phyloP scores from a whole-genome alignment of 352 stramenopile species.

The Pythium folliculosum region DNA sequence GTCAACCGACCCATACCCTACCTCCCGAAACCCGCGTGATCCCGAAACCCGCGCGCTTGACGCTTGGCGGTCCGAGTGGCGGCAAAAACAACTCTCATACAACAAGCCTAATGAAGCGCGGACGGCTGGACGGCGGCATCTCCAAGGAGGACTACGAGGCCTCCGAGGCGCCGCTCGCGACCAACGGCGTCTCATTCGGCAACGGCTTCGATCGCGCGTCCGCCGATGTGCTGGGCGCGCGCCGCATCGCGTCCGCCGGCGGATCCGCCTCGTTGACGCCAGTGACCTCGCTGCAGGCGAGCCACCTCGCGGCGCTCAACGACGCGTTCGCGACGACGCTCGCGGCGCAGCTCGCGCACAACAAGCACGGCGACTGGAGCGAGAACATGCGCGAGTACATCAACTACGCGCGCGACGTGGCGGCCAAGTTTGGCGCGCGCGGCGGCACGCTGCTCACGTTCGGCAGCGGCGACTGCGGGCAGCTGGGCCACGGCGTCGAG shows the following conservation, averaged over 20 bases:
- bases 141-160: constrained; percentile 79
- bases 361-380: constrained; percentile 62
- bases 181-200: constrained; percentile 6
- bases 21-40: neutral
- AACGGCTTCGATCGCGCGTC: constrained; percentile 42
- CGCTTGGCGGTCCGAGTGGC: constrained; percentile 1
- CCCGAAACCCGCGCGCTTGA: constrained; percentile 2
- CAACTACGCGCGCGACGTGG: constrained; percentile 60
- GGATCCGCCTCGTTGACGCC: neutral
- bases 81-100: neutral
- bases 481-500: constrained; percentile 90
- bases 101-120: constrained; percentile 57
- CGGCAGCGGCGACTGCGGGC: constrained; percentile 91
- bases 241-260: constrained; percentile 38
- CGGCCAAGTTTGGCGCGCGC: constrained; percentile 54
- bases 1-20: neutral
- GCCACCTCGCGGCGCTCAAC: constrained; percentile 69
- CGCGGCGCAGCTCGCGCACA: constrained; percentile 63
- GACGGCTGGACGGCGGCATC: constrained; percentile 61
- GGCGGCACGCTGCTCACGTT: constrained; percentile 74
- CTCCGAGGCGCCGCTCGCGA: constrained; percentile 16
- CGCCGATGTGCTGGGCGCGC: constrained; percentile 48
- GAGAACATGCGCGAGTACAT: constrained; percentile 86
- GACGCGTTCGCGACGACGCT: constrained; percentile 63
- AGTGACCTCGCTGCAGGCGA: constrained; percentile 20